Conservation (phyloP, 495 filamentous ascomycete genomes). For the Podospora australis region DNA sequence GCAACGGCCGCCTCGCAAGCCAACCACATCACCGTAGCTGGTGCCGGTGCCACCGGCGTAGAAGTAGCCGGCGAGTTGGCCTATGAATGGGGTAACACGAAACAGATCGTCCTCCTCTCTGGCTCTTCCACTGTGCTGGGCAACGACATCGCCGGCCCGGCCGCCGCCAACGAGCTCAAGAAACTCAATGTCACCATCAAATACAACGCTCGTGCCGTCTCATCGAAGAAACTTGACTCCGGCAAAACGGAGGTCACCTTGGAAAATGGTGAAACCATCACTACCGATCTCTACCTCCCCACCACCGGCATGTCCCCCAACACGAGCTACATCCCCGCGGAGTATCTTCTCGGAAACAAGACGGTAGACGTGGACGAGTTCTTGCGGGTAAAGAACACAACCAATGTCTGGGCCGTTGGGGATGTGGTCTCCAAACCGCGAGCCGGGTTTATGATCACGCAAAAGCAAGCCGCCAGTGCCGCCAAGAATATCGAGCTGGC, state of each 20-base stretch:
- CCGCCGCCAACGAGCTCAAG: slow-evolving; percentile 37
- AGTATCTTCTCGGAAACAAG: slow-evolving; percentile 41
- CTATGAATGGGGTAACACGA: slow-evolving; percentile 40
- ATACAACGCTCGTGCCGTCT: slow-evolving; percentile 36
- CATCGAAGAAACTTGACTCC: slow-evolving; percentile 6
- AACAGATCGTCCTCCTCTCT: slow-evolving; percentile 45
- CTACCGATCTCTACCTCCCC: slow-evolving; percentile 57
- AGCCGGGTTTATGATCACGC: slow-evolving; percentile 39
- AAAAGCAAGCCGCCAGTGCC: slow-evolving; percentile 42
- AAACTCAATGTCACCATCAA: slow-evolving; percentile 46
- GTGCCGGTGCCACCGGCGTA: slow-evolving; percentile 38
- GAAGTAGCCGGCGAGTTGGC: slow-evolving; percentile 39
- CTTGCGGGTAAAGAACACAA: slow-evolving; percentile 40
- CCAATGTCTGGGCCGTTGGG: slow-evolving; percentile 48
- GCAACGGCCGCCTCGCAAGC: slow-evolving; percentile 27
- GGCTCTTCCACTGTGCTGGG: slow-evolving; percentile 34
- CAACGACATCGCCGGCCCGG: slow-evolving; percentile 28
- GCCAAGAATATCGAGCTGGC: slow-evolving; percentile 39
- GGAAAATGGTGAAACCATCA: slow-evolving; percentile 32
- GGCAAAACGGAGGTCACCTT: slow-evolving; percentile 36
- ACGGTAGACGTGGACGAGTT: slow-evolving; percentile 53
- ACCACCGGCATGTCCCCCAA: slow-evolving; percentile 57
- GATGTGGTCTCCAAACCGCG: slow-evolving; percentile 44
- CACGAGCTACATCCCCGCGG: slow-evolving; percentile 48
- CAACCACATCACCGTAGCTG: slow-evolving; percentile 39